phyloP scores from a whole-genome alignment of 2,329 filamentous ascomycete genomes.

The Rutstroemia sp. region DNA sequence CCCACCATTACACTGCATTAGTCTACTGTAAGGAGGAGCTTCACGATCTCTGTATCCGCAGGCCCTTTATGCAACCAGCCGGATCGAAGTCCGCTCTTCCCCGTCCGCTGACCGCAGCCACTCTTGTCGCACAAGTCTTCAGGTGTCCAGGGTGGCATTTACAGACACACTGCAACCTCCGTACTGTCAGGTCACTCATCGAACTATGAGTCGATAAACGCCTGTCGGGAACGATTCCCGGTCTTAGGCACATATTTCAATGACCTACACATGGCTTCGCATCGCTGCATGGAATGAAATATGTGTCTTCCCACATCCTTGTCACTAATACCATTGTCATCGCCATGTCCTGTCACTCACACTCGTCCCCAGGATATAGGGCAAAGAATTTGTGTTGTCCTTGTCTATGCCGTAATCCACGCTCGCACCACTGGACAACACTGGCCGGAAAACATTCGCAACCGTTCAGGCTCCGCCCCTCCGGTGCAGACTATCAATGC shows the following conservation, averaged over 20 bases:
- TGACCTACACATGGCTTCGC: neutral
- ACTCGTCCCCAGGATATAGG: no score
- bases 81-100: neutral
- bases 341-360: no score
- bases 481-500: no score
- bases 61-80: neutral
- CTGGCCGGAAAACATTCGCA: no score
- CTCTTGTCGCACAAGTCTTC: neutral
- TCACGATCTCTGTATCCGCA: neutral
- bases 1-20: conserved; percentile 7
- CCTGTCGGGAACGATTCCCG: neutral
- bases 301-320: neutral
- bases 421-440: no score
- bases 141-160: neutral
- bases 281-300: neutral
- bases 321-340: neutral
- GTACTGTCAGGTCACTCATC: no score
- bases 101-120: neutral
- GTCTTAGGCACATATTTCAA: neutral
- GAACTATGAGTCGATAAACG: neutral
- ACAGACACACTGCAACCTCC: neutral
- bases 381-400: no score
- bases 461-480: no score
- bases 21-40: neutral
- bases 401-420: no score